phyloP scores from a whole-genome alignment of 805 yeast genomes.

The Diddensiella santjacobensis region DNA sequence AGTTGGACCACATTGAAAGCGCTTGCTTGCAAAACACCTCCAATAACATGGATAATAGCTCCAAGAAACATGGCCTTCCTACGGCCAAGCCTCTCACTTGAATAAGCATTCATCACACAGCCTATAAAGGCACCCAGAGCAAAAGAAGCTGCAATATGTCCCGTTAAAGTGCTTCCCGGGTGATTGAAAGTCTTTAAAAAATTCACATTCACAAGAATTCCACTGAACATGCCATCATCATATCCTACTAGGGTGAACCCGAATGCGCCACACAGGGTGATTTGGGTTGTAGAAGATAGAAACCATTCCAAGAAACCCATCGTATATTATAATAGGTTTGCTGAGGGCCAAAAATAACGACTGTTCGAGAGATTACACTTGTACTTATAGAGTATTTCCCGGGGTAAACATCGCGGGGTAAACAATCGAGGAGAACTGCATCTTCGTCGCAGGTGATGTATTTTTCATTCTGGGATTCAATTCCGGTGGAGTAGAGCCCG shows the following conservation, averaged over 20 bases:
- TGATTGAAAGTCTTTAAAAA: slow-evolving; percentile 51
- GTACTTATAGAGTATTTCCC: slow-evolving; percentile 4
- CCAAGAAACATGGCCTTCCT: slow-evolving; percentile 57
- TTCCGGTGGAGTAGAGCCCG: slow-evolving; percentile 2
- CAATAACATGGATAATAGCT: slow-evolving; percentile 50
- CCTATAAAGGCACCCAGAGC: slow-evolving; percentile 74
- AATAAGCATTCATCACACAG: slow-evolving; percentile 54
- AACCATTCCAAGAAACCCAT: slow-evolving; percentile 15
- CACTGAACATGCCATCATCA: slow-evolving; percentile 33
- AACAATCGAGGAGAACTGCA: slow-evolving; percentile 1
- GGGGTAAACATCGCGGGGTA: slow-evolving; percentile 4
- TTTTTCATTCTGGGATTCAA: background rate
- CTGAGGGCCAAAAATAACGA: background rate
- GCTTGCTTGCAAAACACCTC: slow-evolving; percentile 54
- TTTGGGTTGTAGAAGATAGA: slow-evolving; percentile 26
- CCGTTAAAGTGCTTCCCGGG: slow-evolving; percentile 59
- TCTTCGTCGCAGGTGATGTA: background rate
- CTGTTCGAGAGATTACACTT: slow-evolving; percentile 3
- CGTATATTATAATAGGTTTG: background rate
- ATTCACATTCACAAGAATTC: slow-evolving; percentile 48
- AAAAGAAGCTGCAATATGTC: slow-evolving; percentile 50
- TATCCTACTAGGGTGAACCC: slow-evolving; percentile 30
- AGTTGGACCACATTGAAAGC: slow-evolving; percentile 63
- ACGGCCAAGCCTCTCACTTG: slow-evolving; percentile 63
- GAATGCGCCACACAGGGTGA: slow-evolving; percentile 11